phyloP scores from a whole-genome alignment of 2,329 filamentous ascomycete genomes.

The Tothia fuscella region DNA sequence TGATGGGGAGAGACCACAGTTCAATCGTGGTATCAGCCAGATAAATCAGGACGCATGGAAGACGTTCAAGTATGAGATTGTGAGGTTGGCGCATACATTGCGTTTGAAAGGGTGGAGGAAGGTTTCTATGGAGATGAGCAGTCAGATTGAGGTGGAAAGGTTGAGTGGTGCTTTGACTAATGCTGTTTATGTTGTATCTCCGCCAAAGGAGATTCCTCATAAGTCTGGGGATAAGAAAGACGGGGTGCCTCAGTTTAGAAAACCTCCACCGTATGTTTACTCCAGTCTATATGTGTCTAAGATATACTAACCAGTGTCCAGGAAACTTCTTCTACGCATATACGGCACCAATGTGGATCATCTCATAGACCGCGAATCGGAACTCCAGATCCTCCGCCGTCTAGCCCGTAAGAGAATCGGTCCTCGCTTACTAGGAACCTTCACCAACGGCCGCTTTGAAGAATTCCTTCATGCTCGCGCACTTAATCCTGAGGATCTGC shows the following conservation, averaged over 20 bases:
- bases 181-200: slow-evolving; percentile 86
- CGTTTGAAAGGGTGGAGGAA: slow-evolving; percentile 84
- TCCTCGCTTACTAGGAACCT: slow-evolving; percentile 79
- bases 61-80: slow-evolving; percentile 83
- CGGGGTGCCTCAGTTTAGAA: slow-evolving; percentile 19
- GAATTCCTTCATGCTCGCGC: slow-evolving; percentile 81
- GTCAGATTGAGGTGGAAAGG: slow-evolving; percentile 57
- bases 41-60: slow-evolving; percentile 70
- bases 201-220: slow-evolving; percentile 54
- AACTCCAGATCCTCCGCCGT: slow-evolving; percentile 73
- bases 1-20: slow-evolving; percentile 18
- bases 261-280: slow-evolving; percentile 19
- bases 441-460: slow-evolving; percentile 90
- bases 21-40: slow-evolving; percentile 37
- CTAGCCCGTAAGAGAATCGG: slow-evolving; percentile 88
- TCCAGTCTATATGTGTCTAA: too few species aligned
- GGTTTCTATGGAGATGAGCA: slow-evolving; percentile 60
- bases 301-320: neutral
- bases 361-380: slow-evolving; percentile 84
- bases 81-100: slow-evolving; percentile 79
- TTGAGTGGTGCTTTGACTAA: slow-evolving; percentile 91
- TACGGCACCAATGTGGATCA: slow-evolving; percentile 95
- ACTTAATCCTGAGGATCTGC: slow-evolving; percentile 63
- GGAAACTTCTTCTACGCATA: slow-evolving; percentile 74
- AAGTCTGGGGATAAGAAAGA: too few species aligned